A percentile compares a stretch with the other conserved stretches of the same genome.
phyloP scores from a whole-genome alignment of 257 asterid species.

The Avicennia marina region DNA sequence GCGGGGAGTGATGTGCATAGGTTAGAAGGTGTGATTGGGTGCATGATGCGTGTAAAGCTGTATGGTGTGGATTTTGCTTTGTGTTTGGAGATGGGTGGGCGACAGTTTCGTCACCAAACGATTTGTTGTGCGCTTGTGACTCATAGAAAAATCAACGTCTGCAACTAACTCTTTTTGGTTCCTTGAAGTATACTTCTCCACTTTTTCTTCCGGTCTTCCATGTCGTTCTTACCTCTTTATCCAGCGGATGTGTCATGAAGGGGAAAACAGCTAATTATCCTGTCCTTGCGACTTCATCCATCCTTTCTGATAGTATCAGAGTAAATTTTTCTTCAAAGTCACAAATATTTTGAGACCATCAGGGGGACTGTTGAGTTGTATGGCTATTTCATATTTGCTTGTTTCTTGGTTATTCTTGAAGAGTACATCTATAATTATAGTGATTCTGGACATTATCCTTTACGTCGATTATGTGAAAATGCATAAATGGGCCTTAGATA shows the following conservation, averaged over 20 bases:
- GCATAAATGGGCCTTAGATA: not conserved
- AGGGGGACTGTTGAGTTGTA: not conserved
- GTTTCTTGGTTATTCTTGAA: not conserved
- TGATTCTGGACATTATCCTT: not conserved
- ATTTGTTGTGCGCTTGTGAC: slow-evolving; percentile 25
- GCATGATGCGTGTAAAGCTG: slow-evolving; percentile 24
- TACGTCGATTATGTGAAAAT: not conserved
- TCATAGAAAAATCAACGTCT: slow-evolving; percentile 23
- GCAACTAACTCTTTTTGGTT: slow-evolving; percentile 18
- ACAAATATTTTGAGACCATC: not conserved
- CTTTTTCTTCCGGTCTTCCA: slow-evolving; percentile 5
- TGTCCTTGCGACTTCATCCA: not conserved
- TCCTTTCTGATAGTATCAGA: not conserved
- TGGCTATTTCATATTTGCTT: not conserved
- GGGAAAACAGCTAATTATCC: slow-evolving; percentile 2
- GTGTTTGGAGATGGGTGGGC: slow-evolving; percentile 34
- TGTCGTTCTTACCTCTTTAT: not conserved
- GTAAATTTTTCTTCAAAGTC: slow-evolving; percentile 15
- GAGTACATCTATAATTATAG: not conserved
- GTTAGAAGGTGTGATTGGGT: slow-evolving; percentile 25
- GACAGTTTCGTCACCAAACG: slow-evolving; percentile 26
- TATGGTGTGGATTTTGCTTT: slow-evolving; percentile 30
- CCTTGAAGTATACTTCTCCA: slow-evolving; percentile 25
- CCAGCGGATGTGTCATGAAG: slow-evolving; percentile 13
- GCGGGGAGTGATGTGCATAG: not conserved